A percentile compares a stretch with the other conserved stretches of the same genome.
Conservation (phyloP, 176 grass and related monocot genomes). For the Hsuehochloa calcarea region DNA sequence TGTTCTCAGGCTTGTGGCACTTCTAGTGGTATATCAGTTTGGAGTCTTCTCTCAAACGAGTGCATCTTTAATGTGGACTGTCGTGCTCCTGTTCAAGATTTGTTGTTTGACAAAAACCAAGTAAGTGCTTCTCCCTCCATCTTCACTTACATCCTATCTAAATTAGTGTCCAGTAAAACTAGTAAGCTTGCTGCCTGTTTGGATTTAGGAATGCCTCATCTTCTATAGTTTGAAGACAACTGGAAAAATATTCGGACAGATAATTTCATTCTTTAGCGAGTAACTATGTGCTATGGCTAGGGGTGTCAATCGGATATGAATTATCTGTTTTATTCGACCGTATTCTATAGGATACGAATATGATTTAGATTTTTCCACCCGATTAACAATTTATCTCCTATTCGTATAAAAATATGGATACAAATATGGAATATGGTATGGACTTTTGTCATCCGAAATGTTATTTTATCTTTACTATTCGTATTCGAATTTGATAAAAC, state of each 20-base stretch:
- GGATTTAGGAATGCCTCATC: neutral
- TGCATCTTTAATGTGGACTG: constrained; percentile 74
- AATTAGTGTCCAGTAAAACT: constrained; percentile 17
- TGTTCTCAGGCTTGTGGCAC: constrained; percentile 69
- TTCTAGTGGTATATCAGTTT: constrained; percentile 76
- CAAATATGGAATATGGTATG: too few relatives aligned
- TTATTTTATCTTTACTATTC: too few relatives aligned
- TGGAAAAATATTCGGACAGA: neutral
- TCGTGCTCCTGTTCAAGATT: constrained; percentile 76
- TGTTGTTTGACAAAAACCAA: constrained; percentile 81
- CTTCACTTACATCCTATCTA: constrained; percentile 6
- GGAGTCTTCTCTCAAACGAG: constrained; percentile 84
- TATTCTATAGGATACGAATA: too few relatives aligned
- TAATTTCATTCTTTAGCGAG: neutral
- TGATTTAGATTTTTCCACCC: too few relatives aligned
- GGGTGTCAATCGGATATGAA: too few relatives aligned
- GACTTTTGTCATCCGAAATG: too few relatives aligned
- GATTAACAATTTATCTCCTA: too few relatives aligned
- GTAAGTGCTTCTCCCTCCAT: constrained; percentile 45
- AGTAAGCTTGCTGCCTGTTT: neutral
- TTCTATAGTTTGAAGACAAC: neutral
- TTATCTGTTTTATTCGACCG: too few relatives aligned
- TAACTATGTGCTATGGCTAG: neutral
- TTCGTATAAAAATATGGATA: too few relatives aligned
- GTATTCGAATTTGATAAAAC: too few relatives aligned